These are phyloP conservation scores for Macrotyloma uniflorum DNA, from an alignment of 306 rosid species.

Conservation along the genomic window DNA sequence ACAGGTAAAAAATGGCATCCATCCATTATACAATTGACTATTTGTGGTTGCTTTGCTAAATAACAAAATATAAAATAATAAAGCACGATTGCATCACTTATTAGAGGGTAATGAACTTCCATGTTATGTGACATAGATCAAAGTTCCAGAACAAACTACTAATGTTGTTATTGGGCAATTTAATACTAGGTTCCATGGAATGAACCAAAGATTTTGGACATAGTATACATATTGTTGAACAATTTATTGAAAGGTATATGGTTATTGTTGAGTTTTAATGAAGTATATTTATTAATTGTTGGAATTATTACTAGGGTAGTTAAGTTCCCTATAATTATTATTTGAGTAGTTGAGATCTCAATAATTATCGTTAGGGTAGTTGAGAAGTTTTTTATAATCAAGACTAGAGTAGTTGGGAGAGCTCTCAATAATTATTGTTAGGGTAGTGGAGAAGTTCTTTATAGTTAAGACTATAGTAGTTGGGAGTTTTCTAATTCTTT, in stretches of 20 bases:
- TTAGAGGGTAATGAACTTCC: constrained; percentile 7
- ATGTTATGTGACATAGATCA: neutral
- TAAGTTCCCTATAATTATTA: no score
- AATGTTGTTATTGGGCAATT: neutral
- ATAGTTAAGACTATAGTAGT: no score
- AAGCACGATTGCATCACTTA: neutral
- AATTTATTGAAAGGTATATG: constrained; percentile 23
- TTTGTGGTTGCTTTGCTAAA: neutral
- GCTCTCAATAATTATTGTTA: no score
- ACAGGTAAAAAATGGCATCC: neutral
- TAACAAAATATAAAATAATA: constrained; percentile 9
- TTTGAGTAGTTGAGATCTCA: no score
- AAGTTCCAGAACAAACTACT: constrained; percentile 3
- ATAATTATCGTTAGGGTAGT: no score
- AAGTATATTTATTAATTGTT: no score
- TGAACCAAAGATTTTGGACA: constrained; percentile 3
- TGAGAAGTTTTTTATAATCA: no score
- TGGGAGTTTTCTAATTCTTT: no score
- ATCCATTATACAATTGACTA: neutral
- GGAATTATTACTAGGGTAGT: no score
- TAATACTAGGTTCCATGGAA: constrained; percentile 14
- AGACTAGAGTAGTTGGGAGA: no score
- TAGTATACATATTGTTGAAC: neutral
- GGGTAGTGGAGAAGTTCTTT: no score
- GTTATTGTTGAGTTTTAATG: no score